A percentile compares a stretch with the other conserved stretches of the same genome.
Conservation (phyloP, 2,329 filamentous ascomycete genomes). For the Sporothrix brunneoviolacea region DNA sequence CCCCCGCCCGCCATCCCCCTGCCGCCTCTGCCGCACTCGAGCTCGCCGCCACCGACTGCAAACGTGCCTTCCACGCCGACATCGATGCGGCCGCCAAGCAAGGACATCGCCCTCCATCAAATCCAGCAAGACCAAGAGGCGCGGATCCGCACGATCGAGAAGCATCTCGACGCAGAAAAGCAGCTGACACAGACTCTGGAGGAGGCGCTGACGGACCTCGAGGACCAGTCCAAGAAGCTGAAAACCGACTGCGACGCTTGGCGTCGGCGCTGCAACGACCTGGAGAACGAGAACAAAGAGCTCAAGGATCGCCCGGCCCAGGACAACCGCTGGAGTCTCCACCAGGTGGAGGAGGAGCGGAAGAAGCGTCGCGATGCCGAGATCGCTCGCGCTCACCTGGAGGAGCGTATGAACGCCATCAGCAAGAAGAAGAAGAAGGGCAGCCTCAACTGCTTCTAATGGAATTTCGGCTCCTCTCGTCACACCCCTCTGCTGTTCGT, state of each 20-base stretch:
- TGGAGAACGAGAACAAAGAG: conserved; percentile 67
- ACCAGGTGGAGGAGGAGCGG: conserved; percentile 93
- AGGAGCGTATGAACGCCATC: conserved; percentile 90
- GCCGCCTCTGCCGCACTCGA: conserved; percentile 69
- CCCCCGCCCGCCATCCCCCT: conserved; percentile 94
- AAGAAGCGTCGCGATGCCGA: conserved; percentile 88
- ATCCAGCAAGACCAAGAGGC: conserved; percentile 92
- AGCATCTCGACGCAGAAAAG: conserved; percentile 91
- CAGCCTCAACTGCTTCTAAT: conserved; percentile 93
- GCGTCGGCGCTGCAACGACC: conserved; percentile 74
- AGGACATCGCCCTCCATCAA: conserved; percentile 69
- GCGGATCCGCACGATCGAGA: conserved; percentile 91
- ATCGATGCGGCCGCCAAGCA: conserved; percentile 68
- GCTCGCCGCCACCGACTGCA: conserved; percentile 40
- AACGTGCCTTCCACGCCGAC: conserved; percentile 43
- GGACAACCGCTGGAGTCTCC: conserved; percentile 63
- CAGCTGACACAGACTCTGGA: conserved; percentile 93
- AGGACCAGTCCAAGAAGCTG: conserved; percentile 84
- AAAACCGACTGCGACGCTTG: conserved; percentile 85
- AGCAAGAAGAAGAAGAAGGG: conserved; percentile 94
- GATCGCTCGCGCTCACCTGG: conserved; percentile 77
- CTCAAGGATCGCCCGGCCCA: conserved; percentile 49
- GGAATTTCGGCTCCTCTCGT: neutral
- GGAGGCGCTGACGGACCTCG: conserved; percentile 89
- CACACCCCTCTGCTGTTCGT: too few species aligned